Evolutionary conservation across 805 yeast species (phyloP).

Genomic region (Nakazawaea ernobii): DNA sequence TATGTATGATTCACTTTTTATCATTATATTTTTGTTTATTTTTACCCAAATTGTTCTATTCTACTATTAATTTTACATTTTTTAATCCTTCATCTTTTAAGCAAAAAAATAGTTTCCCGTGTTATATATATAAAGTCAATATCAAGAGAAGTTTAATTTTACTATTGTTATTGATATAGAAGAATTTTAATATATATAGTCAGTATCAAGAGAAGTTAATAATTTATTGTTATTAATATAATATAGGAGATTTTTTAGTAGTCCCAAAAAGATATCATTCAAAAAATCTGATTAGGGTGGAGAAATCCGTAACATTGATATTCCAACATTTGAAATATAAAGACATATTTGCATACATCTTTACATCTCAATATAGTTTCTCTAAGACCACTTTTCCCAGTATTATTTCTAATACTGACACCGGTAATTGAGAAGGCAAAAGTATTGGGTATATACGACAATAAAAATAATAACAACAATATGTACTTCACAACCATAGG

Average conservation of each 20-base stretch:
- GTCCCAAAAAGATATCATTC: constrained; percentile 7
- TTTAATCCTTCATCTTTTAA: background rate
- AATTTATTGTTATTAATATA: background rate
- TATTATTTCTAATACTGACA: background rate
- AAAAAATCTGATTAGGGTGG: constrained; percentile 10
- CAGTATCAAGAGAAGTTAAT: no score
- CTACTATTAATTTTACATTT: background rate
- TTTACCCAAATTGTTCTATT: background rate
- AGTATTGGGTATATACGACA: background rate
- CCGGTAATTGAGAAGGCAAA: constrained; percentile 13
- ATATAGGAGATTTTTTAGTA: constrained; percentile 9
- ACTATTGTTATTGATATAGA: background rate
- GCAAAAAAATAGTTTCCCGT: no score
- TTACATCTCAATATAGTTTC: constrained; percentile 1
- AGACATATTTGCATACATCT: background rate
- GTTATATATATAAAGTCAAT: no score
- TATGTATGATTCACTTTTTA: background rate
- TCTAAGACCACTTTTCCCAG: constrained; percentile 12
- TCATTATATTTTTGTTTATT: background rate
- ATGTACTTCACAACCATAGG: no score
- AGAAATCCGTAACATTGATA: constrained; percentile 8
- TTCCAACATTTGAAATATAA: constrained; percentile 4
- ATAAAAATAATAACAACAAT: no score
- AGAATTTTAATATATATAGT: no score
- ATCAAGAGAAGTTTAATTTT: no score